These are phyloP conservation scores for Straminergon stramineum DNA, from an alignment of 225 moss, liverwort and hornwort genomes.

Conservation along the genomic window DNA sequence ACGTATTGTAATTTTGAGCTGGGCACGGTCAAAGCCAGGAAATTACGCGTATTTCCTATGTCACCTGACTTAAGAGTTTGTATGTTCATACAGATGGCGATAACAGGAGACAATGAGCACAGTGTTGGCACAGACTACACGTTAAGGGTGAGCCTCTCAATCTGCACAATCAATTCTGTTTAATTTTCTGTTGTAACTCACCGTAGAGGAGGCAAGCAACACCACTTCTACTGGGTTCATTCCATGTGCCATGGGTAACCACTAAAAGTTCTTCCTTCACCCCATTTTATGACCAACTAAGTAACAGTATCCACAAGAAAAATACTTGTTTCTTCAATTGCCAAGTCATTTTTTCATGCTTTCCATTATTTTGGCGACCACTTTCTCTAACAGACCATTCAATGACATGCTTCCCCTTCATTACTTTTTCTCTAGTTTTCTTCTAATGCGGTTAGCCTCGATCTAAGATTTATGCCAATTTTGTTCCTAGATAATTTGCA, in stretches of 20 bases:
- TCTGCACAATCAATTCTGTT: not conserved
- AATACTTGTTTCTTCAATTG: not conserved
- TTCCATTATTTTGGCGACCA: not conserved
- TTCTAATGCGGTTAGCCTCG: not conserved
- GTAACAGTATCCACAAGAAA: not conserved
- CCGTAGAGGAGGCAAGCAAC: not conserved
- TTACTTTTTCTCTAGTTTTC: not conserved
- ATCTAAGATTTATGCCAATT: not conserved
- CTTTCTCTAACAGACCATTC: not conserved
- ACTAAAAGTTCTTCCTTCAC: not conserved
- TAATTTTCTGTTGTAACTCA: not conserved
- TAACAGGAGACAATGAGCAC: conserved; percentile 25
- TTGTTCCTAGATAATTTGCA: not conserved
- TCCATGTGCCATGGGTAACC: not conserved
- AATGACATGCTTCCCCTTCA: not conserved
- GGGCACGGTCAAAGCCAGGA: not conserved
- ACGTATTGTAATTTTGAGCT: not conserved
- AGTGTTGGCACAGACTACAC: conserved; percentile 59
- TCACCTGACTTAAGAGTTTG: not conserved
- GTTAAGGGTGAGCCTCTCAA: conserved; percentile 42
- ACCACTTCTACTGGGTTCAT: not conserved
- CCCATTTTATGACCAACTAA: not conserved
- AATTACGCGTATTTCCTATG: not conserved
- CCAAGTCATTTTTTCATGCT: not conserved
- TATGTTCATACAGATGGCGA: conserved; percentile 38